Evolutionary conservation across 2,329 filamentous ascomycete species (phyloP), one percentile per base, ranked within the genome.

Genomic region (Sporothrix variecibatus): DNA sequence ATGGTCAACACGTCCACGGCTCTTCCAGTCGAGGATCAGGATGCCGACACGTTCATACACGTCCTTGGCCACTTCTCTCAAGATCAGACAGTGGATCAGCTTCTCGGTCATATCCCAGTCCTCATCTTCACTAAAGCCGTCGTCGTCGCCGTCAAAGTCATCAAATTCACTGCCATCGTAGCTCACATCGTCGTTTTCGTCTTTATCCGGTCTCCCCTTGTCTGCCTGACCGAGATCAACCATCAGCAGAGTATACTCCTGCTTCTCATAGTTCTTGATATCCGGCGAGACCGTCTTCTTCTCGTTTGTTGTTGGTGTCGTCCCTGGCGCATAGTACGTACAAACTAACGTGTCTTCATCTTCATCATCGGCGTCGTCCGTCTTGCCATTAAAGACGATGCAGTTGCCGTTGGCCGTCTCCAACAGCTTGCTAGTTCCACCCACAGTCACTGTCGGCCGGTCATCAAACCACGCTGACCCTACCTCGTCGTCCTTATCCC

Each of bases 391-490:
- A 34, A 68, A 68, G 15, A 68, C 64, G 8, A 51, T 49, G 26
- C 64, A 68, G 40, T 31, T 49, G 15, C 64, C 64, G 8, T 58
- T 71, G 51, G 34, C 11, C n/a, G 68, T 71, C 4, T 58, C 34
- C 34, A 71, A 17, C 1, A n/a, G 11, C 11, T 5, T 53, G 9
- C 12, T 15, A 43, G 40, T 43, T 11, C 51, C 51, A 1, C n/a
- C 15, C 12, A 71, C n/a, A 15, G 4, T 23, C 11, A 71, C n/a
- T 6, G 9, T 23, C 34, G 68, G 68, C 31, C 15, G 68, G 11
- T 71, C 34, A 9, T 71, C 68, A 20, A 71, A 71, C 68, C 68
- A 71, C 6, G 34, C 68, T n/a, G 53, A 28, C 7, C 68, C 68
- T 6, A 28, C 26, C 23, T 40, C 68, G 8, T 60, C 68, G 12